Evolutionary conservation across 257 asterid genomes (phyloP).

Genomic region (Jaltomata sinuosa): DNA sequence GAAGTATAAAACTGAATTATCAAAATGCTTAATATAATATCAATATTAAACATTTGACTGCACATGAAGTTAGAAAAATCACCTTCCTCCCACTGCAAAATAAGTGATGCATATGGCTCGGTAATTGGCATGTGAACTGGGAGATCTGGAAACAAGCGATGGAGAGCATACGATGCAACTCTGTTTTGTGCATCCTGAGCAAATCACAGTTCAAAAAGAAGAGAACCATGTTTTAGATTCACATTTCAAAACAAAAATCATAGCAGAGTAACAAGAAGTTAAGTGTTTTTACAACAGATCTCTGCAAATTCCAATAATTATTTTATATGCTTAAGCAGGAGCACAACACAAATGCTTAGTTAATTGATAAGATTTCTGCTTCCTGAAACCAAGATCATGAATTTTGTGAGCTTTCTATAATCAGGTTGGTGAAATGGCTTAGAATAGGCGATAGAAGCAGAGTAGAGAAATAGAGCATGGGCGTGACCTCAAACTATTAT

Average conservation of each 20-base stretch:
- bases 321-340: background rate
- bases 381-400: background rate
- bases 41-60: background rate
- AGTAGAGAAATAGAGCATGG: background rate
- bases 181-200: constrained; percentile 82
- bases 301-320: background rate
- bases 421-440: background rate
- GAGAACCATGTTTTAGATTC: background rate
- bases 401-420: background rate
- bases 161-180: constrained; percentile 91
- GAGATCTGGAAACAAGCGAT: constrained; percentile 72
- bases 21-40: background rate
- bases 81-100: constrained; percentile 85
- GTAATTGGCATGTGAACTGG: constrained; percentile 78
- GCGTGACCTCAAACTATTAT: background rate
- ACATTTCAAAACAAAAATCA: background rate
- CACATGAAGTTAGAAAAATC: constrained; percentile 8
- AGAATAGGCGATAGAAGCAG: background rate
- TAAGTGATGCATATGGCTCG: constrained; percentile 75
- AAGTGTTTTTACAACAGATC: background rate
- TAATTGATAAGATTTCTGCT: background rate
- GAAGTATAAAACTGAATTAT: background rate
- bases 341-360: background rate
- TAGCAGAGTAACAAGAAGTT: background rate
- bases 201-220: constrained; percentile 5